Conservation (phyloP, 2,329 filamentous ascomycete genomes). For the Xylaria sp. region DNA sequence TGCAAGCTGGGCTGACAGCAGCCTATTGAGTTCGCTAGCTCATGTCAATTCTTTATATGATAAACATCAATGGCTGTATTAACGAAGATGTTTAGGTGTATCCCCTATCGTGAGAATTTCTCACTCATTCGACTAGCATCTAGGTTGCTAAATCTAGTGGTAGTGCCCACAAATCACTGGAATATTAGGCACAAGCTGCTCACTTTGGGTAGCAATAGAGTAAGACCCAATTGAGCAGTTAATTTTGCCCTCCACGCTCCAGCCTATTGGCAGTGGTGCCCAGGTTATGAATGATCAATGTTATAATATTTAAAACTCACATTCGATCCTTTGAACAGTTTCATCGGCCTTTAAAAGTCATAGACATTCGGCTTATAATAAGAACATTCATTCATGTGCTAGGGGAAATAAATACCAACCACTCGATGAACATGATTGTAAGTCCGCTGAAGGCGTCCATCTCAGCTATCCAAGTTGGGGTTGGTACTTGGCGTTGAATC, state of each 20-base stretch:
- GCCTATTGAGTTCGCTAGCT: background rate
- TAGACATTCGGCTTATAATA: background rate
- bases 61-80: background rate
- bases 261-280: background rate
- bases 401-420: constrained; percentile 56
- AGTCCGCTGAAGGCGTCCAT: background rate
- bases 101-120: constrained; percentile 37
- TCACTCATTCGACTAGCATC: constrained; percentile 56
- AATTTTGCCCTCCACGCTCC: background rate
- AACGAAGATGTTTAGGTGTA: background rate
- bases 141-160: constrained; percentile 38
- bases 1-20: background rate
- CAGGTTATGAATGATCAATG: background rate
- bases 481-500: background rate
- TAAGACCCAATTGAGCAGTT: background rate
- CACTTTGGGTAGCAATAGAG: constrained; percentile 56
- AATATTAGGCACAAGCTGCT: constrained; percentile 55
- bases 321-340: background rate
- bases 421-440: constrained; percentile 47
- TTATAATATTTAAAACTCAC: background rate
- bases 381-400: background rate
- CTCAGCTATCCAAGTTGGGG: background rate
- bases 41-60: background rate
- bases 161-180: constrained; percentile 33
- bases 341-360: background rate